Evolutionary conservation across 2,329 filamentous ascomycete species (phyloP), one percentile per base, ranked within the genome.

Genomic region (Ophiocordyceps camponoti-floridani): DNA sequence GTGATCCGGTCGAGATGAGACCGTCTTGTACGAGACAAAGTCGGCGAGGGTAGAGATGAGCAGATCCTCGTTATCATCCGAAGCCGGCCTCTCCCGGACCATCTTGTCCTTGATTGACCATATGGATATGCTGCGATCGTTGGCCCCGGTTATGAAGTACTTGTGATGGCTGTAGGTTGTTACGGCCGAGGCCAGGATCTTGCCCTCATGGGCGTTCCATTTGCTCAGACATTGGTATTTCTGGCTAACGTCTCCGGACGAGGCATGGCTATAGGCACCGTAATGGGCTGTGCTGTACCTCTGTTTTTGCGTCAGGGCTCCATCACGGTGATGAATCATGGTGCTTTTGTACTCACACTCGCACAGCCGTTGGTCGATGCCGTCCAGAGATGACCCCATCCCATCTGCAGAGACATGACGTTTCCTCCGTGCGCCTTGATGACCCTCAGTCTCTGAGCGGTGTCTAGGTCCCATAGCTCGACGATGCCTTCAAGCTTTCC

Each of bases 401-500:
- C 82, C 61, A 95, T 82, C 50, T 86, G 82, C 40, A 96, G 68
- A 0, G 86, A 82, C 69, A 93, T 86, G 43, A 96, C 76, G 58
- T 96, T 86, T 40, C 79, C 80, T 31, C 75, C 76, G 52, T 87
- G 82, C 1, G 82, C 78, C 56, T 83, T 87, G 56, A 98, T 82
- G 16, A 85, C 87, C 46, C 91, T 75, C 41, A 98, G 72, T 43
- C 91, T 79, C 62, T 98, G 91, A 45, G 82, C 79, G 0, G 91
- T 96, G 57, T 96, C 89, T 13, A 98, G 70, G 58, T 98, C 93
- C 89, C 93, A 98, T 11, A 98, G 76, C 58, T 96, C 89, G 47
- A 98, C 77, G 43, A 94, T 75, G 19, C 91, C 93, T 37, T 84
- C 79, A 1, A 87, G 74, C 52, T 93, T 83, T 42, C 91, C 91